Conservation (phyloP, 176 grass and related monocot genomes). For the Themeda triandra region DNA sequence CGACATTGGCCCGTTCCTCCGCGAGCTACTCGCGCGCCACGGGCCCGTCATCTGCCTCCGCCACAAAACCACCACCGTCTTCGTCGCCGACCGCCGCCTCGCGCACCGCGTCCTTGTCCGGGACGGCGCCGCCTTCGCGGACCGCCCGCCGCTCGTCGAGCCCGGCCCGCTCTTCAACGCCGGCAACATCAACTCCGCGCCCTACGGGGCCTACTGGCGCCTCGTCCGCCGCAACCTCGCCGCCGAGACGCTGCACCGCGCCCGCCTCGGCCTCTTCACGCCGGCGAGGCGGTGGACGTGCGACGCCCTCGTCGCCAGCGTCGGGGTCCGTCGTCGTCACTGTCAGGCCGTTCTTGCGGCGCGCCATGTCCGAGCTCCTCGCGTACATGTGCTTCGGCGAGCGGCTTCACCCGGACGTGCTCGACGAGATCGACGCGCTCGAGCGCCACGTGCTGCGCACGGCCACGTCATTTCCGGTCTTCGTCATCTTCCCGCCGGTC, state of each 20-base stretch:
- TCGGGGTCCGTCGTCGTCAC: neutral
- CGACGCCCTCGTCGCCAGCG: constrained; percentile 24
- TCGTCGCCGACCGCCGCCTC: neutral
- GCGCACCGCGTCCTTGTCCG: neutral
- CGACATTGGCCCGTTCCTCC: constrained; percentile 27
- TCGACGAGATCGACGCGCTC: constrained; percentile 35
- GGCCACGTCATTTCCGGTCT: constrained; percentile 27
- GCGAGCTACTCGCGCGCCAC: constrained; percentile 22
- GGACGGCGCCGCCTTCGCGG: neutral
- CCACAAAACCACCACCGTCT: neutral
- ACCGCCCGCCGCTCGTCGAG: neutral
- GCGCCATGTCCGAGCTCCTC: constrained; percentile 42
- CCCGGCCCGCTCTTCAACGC: constrained; percentile 7
- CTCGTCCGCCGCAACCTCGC: constrained; percentile 33
- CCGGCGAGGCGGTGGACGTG: neutral
- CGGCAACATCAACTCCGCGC: constrained; percentile 36
- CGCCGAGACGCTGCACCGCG: constrained; percentile 23
- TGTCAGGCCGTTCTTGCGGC: constrained; percentile 23
- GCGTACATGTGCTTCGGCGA: constrained; percentile 58
- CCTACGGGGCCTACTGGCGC: constrained; percentile 47
- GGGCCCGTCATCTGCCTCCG: neutral
- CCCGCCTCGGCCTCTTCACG: constrained; percentile 17
- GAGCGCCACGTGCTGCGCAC: neutral
- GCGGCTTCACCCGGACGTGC: constrained; percentile 4
- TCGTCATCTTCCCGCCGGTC: constrained; percentile 42